Base-by-base conservation (phyloP, 1,284 basidiomycete species). In the Heliocybe sulcata region DNA sequence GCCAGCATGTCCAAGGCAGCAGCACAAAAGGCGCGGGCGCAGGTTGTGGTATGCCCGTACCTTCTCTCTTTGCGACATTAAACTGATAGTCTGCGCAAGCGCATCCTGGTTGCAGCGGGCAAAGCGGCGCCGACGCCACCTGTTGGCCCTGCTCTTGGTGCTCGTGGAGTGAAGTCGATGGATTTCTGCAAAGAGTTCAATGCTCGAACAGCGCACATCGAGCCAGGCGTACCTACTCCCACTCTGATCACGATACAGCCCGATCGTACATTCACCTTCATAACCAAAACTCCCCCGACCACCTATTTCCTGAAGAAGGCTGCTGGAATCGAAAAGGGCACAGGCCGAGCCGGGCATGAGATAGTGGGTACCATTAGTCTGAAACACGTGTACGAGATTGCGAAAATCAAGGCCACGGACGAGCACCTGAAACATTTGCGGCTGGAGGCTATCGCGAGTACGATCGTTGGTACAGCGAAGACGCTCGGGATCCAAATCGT, bases 151-250 rank as follows among this genome's bases (percentile, higher is more conserved):
- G 95, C 95, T 20, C 84, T 98, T 53, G 97, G 97, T 77, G 95
- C 97, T 60, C 87, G 94, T 67, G 97, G 97, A 65, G 94, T 99
- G 61, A 98, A 98, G 75, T 96, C 95, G 19, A 99, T 99, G 87
- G 97, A 99, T 75, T 99, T 99, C 69, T 97, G 94, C 77, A 99
- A 98, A 70, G 94, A 96, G 69, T 97, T 92, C 76, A 94, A 93
- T 71, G 94, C 91, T 55, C 86, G 83, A 59, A 97, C 94, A 38
- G 89, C 92, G 20, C 89, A 94, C 68, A 81, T 97, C 56, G 85
- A 90, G 63, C 85, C 90, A 19, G 93, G 93, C 42, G 81, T 92
- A 14, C 96, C 97, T 1, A 85, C 85, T 38, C 96, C 96, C 10
- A 95, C 94, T 14, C 75, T 90, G 57, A 95, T 99, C 67, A 92